These are phyloP conservation scores for Cryomyces minteri DNA, from an alignment of 495 filamentous ascomycete genomes.

Conservation along the genomic window DNA sequence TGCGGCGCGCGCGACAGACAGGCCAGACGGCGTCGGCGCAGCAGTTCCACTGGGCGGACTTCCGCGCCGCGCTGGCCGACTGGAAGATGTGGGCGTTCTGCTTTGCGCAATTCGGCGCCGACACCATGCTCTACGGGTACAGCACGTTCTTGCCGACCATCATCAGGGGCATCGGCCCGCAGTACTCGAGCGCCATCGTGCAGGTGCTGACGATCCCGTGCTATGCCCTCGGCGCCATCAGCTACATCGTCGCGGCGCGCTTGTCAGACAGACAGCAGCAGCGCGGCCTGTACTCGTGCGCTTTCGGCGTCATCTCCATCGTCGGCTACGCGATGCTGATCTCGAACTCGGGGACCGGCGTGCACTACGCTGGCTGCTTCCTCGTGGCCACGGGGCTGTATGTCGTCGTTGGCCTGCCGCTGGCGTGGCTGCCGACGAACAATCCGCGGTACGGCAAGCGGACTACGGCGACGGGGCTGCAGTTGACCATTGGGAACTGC, in stretches of 20 bases:
- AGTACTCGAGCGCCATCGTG: conserved; percentile 38
- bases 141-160: conserved; percentile 66
- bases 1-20: conserved; percentile 20
- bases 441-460: conserved; percentile 36
- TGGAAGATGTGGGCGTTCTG: conserved; percentile 26
- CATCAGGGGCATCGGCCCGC: conserved; percentile 42
- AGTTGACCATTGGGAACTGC: conserved; percentile 50
- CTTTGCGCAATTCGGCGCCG: conserved; percentile 10
- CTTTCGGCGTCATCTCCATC: conserved; percentile 39
- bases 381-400: conserved; percentile 56
- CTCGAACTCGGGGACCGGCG: conserved; percentile 35
- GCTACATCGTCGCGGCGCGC: conserved; percentile 41
- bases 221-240: conserved; percentile 48
- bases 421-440: conserved; percentile 48
- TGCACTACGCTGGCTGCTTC: conserved; percentile 55
- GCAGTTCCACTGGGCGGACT: conserved; percentile 38
- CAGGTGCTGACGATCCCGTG: conserved; percentile 68
- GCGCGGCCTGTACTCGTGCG: conserved; percentile 39
- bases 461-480: conserved; percentile 49
- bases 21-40: conserved; percentile 41
- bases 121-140: conserved; percentile 63
- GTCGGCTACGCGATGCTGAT: conserved; percentile 52
- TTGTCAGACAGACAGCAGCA: conserved; percentile 41
- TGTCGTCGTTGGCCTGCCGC: conserved; percentile 46
- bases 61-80: conserved; percentile 33